These are phyloP conservation scores for Polychytrium aggregatum DNA, from an alignment of 192 early-diverging fungal species.

Conservation along the genomic window DNA sequence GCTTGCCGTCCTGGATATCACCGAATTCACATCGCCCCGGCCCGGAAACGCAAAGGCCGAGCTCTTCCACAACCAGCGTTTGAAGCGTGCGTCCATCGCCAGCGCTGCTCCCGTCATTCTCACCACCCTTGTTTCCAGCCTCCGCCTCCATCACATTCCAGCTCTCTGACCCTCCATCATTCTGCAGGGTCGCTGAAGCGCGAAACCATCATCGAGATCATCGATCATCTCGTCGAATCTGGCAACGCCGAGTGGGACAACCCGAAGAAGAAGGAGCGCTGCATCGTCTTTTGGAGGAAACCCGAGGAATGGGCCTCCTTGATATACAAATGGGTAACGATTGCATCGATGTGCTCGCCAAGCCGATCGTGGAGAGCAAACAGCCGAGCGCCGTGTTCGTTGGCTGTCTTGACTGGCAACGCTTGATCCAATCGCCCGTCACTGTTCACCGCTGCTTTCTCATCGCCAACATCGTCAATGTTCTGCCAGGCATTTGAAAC, in stretches of 20 bases:
- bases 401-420: not conserved
- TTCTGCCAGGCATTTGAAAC: slow-evolving; percentile 44
- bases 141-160: not conserved
- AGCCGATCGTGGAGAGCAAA: too few species aligned
- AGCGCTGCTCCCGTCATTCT: not conserved
- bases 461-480: not conserved
- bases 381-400: not conserved
- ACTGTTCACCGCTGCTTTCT: not conserved
- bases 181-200: not conserved
- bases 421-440: too few species aligned
- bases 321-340: slow-evolving; percentile 82
- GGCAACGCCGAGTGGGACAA: slow-evolving; percentile 47
- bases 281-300: slow-evolving; percentile 75
- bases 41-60: slow-evolving; percentile 12
- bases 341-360: too few species aligned
- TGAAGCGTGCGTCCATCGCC: slow-evolving; percentile 1
- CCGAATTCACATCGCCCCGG: slow-evolving; percentile 44
- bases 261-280: slow-evolving; percentile 30
- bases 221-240: slow-evolving; percentile 21
- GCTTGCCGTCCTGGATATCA: slow-evolving; percentile 52
- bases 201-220: slow-evolving; percentile 1
- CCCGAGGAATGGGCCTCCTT: slow-evolving; percentile 82
- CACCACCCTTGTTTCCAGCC: not conserved
- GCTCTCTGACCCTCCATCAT: not conserved
- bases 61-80: slow-evolving; percentile 5